phyloP scores from a whole-genome alignment of 176 grass and related monocot genomes.

The Phoenix roebelenii region DNA sequence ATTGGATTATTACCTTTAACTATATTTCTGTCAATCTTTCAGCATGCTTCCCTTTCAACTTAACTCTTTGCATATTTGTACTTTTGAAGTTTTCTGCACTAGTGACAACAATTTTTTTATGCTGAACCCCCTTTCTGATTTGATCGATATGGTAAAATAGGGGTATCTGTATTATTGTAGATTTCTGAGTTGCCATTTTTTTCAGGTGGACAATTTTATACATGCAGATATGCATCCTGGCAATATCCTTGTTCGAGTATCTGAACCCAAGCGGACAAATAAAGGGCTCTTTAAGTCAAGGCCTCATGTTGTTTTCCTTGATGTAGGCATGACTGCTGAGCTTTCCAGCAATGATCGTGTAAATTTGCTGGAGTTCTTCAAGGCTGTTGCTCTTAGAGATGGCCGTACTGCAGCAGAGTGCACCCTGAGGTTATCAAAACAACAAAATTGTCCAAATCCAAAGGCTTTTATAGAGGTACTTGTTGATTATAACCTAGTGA shows the following conservation, averaged over 20 bases:
- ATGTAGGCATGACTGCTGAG: constrained; percentile 99
- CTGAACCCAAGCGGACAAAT: constrained; percentile 39
- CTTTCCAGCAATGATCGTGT: constrained; percentile 73
- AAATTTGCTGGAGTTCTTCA: constrained; percentile 94
- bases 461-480: constrained; percentile 91
- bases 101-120: no score
- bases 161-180: no score
- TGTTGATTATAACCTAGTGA: neutral
- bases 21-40: no score
- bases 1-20: no score
- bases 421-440: constrained; percentile 75
- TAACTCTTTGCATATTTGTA: no score
- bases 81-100: no score
- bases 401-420: constrained; percentile 72
- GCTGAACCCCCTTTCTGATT: no score
- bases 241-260: constrained; percentile 91
- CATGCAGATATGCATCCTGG: constrained; percentile 99
- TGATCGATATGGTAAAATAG: no score
- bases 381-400: constrained; percentile 83
- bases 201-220: constrained; percentile 97
- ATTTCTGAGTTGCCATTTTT: constrained; percentile 4
- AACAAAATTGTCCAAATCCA: constrained; percentile 89
- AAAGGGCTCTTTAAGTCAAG: constrained; percentile 61
- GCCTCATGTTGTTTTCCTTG: constrained; percentile 93
- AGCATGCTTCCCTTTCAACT: no score